phyloP scores from a whole-genome alignment of 2,329 filamentous ascomycete genomes.

The Herpotrichia juniperi region DNA sequence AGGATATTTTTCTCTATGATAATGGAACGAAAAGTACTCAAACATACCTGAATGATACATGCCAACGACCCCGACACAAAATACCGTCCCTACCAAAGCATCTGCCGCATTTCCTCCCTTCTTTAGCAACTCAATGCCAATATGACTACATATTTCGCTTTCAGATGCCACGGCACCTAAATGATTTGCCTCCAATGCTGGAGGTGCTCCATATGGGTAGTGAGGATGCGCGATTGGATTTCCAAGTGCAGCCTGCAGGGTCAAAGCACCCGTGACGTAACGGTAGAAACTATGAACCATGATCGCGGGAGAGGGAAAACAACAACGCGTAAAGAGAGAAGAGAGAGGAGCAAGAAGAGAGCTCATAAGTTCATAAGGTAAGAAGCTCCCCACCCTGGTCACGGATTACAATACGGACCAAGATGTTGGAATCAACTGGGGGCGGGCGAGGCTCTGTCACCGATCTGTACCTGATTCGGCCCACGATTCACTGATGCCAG shows the following conservation, averaged over 20 bases:
- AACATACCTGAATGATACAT: slow-evolving; percentile 53
- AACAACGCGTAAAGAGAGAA: neutral
- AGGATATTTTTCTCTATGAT: neutral
- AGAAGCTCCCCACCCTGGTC: neutral
- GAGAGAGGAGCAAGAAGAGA: neutral
- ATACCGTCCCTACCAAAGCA: slow-evolving; percentile 53
- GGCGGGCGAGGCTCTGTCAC: neutral
- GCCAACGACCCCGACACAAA: slow-evolving; percentile 56
- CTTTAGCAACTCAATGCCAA: slow-evolving; percentile 54
- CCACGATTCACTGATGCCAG: neutral
- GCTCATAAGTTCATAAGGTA: neutral
- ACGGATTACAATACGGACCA: neutral
- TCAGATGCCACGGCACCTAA: slow-evolving; percentile 56
- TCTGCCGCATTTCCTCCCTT: slow-evolving; percentile 59
- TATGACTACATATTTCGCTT: slow-evolving; percentile 51
- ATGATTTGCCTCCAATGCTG: slow-evolving; percentile 26
- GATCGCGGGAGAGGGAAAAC: slow-evolving; percentile 4
- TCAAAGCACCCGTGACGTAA: slow-evolving; percentile 32
- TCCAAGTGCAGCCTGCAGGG: slow-evolving; percentile 32
- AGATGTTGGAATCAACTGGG: neutral
- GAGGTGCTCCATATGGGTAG: slow-evolving; percentile 14
- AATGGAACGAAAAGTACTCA: neutral
- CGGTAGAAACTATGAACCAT: slow-evolving; percentile 30
- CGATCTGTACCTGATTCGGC: neutral
- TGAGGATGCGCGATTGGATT: slow-evolving; percentile 24